Percentiles rank a stretch among this genome's conserved stretches.
Evolutionary conservation across 768 basidiomycete species (phyloP).

Genomic region (Lyophyllum semitale): DNA sequence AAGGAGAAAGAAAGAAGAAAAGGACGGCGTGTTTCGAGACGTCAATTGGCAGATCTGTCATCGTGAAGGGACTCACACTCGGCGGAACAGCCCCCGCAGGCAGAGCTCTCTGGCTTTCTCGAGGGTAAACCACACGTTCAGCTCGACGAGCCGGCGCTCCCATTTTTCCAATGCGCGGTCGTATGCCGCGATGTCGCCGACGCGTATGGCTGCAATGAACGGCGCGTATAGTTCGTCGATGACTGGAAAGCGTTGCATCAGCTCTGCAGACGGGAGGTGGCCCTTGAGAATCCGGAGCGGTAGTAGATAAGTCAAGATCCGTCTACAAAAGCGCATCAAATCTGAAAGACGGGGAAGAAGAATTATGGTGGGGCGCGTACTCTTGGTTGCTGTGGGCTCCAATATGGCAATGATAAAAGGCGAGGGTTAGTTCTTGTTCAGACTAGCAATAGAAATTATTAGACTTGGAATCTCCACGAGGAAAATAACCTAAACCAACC

Average conservation of each 20-base stretch:
- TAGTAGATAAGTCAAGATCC: constrained; percentile 88
- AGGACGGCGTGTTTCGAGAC: neutral
- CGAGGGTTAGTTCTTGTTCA: constrained; percentile 83
- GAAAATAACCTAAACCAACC: constrained; percentile 37
- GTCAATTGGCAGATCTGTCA: constrained; percentile 7
- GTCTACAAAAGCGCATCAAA: constrained; percentile 43
- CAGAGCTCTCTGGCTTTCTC: constrained; percentile 90
- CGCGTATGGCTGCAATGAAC: constrained; percentile 77
- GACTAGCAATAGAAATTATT: constrained; percentile 45
- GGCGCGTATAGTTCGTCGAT: constrained; percentile 75
- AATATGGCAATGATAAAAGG: constrained; percentile 82
- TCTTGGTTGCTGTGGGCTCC: constrained; percentile 77
- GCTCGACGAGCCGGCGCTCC: constrained; percentile 78
- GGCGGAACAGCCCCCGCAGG: constrained; percentile 77
- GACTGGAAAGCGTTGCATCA: constrained; percentile 73
- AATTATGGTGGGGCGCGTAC: constrained; percentile 42
- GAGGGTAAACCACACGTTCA: constrained; percentile 84
- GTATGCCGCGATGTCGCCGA: constrained; percentile 78
- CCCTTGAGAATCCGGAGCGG: constrained; percentile 89
- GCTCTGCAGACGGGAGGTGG: constrained; percentile 72
- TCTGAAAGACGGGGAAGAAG: neutral
- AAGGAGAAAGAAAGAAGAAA: neutral
- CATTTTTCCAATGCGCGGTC: constrained; percentile 73
- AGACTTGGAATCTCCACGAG: neutral
- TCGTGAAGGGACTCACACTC: constrained; percentile 53